A percentile compares a stretch with the other conserved stretches of the same genome.
Conservation (phyloP, 257 asterid species). For the Buddleja alternifolia region DNA sequence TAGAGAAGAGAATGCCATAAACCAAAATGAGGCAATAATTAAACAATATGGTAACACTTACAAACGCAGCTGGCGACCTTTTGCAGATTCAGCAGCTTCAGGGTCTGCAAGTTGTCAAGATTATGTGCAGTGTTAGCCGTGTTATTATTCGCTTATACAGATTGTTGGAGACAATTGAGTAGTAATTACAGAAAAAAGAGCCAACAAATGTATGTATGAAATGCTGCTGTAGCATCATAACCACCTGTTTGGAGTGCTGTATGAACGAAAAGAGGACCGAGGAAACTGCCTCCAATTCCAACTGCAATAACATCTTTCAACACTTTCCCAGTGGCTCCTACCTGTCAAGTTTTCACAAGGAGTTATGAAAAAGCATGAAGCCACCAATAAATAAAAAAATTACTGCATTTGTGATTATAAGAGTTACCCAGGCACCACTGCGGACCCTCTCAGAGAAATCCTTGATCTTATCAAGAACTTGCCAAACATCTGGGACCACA, state of each 20-base stretch:
- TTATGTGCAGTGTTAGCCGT: conserved; percentile 22
- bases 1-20: conserved; percentile 13
- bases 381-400: conserved; percentile 8
- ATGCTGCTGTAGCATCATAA: conserved; percentile 3
- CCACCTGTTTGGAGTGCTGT: conserved; percentile 98
- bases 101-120: conserved; percentile 61
- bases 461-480: conserved; percentile 90
- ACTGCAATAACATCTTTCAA: conserved; percentile 88
- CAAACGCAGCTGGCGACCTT: conserved; percentile 90
- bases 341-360: conserved; percentile 42
- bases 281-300: conserved; percentile 99
- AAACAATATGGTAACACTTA: conserved; percentile 46
- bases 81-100: conserved; percentile 81
- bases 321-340: conserved; percentile 95
- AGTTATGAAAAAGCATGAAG: conserved; percentile 23
- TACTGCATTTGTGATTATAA: conserved; percentile 11
- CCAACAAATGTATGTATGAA: conserved; percentile 2
- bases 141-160: conserved; percentile 3
- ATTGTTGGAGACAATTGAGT: conserved; percentile 17
- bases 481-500: conserved; percentile 98
- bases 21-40: conserved; percentile 19
- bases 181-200: conserved; percentile 19
- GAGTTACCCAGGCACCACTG: conserved; percentile 95
- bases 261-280: conserved; percentile 98
- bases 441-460: conserved; percentile 92